Evolutionary conservation across 169 alveolate species (phyloP).

Genomic region (Haemoproteus tartakovskyi): DNA sequence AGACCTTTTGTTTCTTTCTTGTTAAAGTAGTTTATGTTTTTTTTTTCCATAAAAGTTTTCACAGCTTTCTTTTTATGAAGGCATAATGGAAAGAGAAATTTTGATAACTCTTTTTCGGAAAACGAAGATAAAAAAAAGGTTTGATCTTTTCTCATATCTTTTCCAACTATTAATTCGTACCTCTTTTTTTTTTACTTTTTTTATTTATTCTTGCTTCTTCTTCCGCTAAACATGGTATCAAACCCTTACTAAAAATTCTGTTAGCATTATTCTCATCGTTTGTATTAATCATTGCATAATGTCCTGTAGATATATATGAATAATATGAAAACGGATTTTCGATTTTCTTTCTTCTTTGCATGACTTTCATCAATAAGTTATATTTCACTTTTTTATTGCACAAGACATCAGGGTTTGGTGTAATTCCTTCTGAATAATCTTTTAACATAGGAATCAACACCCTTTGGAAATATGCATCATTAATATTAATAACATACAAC

Average conservation of each 20-base stretch:
- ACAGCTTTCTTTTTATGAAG: slow-evolving; percentile 3
- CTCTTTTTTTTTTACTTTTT: background rate
- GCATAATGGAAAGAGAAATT: slow-evolving; percentile 30
- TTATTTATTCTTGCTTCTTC: background rate
- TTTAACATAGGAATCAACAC: slow-evolving; percentile 41
- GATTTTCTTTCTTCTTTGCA: slow-evolving; percentile 1
- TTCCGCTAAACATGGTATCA: background rate
- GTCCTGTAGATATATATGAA: slow-evolving; percentile 35
- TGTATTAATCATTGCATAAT: slow-evolving; percentile 55
- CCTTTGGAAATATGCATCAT: slow-evolving; percentile 21
- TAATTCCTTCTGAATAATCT: slow-evolving; percentile 24
- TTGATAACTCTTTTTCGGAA: slow-evolving; percentile 20
- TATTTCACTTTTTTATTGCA: slow-evolving; percentile 55
- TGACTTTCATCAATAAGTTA: slow-evolving; percentile 3
- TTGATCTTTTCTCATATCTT: slow-evolving; percentile 40
- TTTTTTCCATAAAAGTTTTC: slow-evolving; percentile 9
- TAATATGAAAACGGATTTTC: background rate
- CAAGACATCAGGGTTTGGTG: slow-evolving; percentile 39
- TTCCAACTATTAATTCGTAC: slow-evolving; percentile 8
- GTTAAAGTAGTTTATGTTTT: slow-evolving; percentile 6
- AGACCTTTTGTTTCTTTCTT: slow-evolving; percentile 24
- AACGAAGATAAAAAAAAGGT: slow-evolving; percentile 46
- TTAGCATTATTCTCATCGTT: slow-evolving; percentile 13
- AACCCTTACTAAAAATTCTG: slow-evolving; percentile 6
- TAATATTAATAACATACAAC: slow-evolving; percentile 14